Base-by-base conservation (phyloP, 1,284 basidiomycete species). In the Acaromyces ingoldii region DNA sequence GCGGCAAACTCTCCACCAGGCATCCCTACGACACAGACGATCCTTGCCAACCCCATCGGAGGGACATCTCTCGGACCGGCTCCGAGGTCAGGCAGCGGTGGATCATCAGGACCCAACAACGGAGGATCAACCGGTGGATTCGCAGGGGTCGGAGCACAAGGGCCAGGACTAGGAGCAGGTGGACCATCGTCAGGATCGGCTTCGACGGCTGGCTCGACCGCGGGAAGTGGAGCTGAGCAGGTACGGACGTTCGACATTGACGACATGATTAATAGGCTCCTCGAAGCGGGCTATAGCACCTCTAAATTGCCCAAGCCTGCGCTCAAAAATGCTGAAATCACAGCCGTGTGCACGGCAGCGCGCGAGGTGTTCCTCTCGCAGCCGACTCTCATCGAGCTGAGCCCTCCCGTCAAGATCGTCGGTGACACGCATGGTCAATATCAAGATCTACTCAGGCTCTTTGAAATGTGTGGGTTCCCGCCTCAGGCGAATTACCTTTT, bases 391-490 rank as follows among this genome's bases (percentile, higher is more conserved):
- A 89, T 99, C 74, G 95, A 99, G 78, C 83, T 99, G 45, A 91
- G 88, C 21, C 95, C 95, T 6, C 93, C 95, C 9, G 95, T 98
- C 69, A 99, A 98, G 82, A 97, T 9, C 5, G 7, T 37, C 13
- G 95, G 95, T 26, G 95, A 99, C 77, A 92, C 97, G 3, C 95
- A 99, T 76, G 95, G 95, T 4, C 92, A 96, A 78, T 99, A 97
- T 77, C 91, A 89, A 55, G 95, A 99, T 80, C 84, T 99, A 70
- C 93, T 98, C 67, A 86, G 95, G 50, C 80, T 99, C 54, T 99
- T 99, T 74, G 95, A 98, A 78, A 97, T 97, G 92, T 97, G 95
- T 72, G 95, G 95, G 11, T 99, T 97, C 78, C 95, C 95, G 21
- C 95, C 95, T 3, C 83, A 87, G 7, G 87, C 92, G 60, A 99